phyloP scores from a whole-genome alignment of 2,329 filamentous ascomycete species.

The Diaporthe ampelina region DNA sequence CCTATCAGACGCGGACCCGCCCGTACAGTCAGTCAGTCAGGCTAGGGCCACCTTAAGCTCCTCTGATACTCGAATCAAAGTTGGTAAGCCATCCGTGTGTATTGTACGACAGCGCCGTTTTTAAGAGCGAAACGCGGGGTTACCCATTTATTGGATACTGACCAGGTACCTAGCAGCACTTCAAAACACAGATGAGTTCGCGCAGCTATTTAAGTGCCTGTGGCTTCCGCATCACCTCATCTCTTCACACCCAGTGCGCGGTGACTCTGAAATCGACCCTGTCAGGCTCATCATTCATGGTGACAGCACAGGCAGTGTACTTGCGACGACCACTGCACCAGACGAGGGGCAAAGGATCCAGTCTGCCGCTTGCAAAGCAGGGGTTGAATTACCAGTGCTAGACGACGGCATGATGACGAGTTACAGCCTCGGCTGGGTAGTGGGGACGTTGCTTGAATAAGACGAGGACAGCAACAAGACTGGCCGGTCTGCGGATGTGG shows the following conservation, averaged over 20 bases:
- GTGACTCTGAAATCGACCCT: constrained; percentile 4
- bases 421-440: too few species aligned
- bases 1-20: neutral
- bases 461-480: too few species aligned
- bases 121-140: too few species aligned
- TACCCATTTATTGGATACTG: neutral
- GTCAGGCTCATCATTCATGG: constrained; percentile 24
- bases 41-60: neutral
- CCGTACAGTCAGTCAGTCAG: neutral
- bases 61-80: neutral
- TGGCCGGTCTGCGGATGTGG: too few species aligned
- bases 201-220: neutral
- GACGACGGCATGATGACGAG: constrained; percentile 38
- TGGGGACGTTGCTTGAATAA: too few species aligned
- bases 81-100: constrained; percentile 5
- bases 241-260: neutral
- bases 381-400: constrained; percentile 48
- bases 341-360: constrained; percentile 45
- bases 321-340: constrained; percentile 17
- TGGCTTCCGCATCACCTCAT: neutral
- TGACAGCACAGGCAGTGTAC: constrained; percentile 25
- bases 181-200: neutral
- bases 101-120: too few species aligned
- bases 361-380: constrained; percentile 47
- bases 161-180: constrained; percentile 1